Base-by-base conservation (phyloP, 148 eudicot species). In the Diospyros kaki region DNA sequence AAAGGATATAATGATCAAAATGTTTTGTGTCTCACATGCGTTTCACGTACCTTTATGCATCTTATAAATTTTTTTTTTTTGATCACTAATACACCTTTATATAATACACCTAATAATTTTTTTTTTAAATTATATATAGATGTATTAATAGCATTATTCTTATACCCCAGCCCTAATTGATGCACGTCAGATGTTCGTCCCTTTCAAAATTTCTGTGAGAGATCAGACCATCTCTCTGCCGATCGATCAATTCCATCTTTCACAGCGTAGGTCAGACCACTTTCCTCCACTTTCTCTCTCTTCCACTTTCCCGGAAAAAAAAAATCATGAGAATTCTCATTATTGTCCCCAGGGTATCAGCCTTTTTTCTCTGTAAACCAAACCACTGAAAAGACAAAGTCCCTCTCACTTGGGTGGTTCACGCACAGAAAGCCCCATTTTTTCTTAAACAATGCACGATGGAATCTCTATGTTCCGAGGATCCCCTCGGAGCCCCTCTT, bases 381-480 rank as follows among this genome's bases (percentile, higher is more conserved):
- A 61, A 62, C 58, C 76, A 62, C 46, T 73, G 67, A 48, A 60
- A 62, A 62, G 45, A 18, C 46, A 13, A 9, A 60, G 68, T 48
- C 28, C 28, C 28, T 28, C 58, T 12, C 46, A 60, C 38, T 73
- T 61, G 58, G 75, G 61, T 61, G 54, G 28, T 72, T 59, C 52
- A 15, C 62, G 5, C 40, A 2, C 12, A 28, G 12, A 61, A n/a
- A 44, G 52, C 69, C 44, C 44, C 69, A 12, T 15, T 18, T 44
- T 38, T 28, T 60, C 28, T 28, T 17, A 17, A 1, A 61, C 75
- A 61, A 48, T 73, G 68, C 76, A 62, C 76, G 44, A 51, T 6
- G 48, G 76, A 73, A 73, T 73, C 68, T 73, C 59, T 73, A 3
- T 41, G 9, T 62, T 63, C 62, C 76, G 76, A 73, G 76, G 76